A percentile compares a stretch with the other conserved stretches of the same genome.
phyloP scores from a whole-genome alignment of 176 grass and related monocot species.

The Avena insularis region DNA sequence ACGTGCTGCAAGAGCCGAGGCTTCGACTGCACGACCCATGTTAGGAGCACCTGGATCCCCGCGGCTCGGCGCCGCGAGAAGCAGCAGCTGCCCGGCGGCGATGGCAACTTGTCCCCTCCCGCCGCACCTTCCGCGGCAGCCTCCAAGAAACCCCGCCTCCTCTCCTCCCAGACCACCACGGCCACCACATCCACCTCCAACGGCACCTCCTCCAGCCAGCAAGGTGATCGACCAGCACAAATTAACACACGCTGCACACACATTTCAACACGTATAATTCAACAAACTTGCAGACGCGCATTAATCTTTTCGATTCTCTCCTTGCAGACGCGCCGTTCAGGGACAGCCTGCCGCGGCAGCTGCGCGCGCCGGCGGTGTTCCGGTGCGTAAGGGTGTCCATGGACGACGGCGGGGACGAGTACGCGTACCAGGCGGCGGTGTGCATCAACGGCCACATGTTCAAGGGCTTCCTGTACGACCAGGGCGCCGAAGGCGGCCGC shows the following conservation, averaged over 20 bases:
- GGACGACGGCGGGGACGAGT: conserved; percentile 69
- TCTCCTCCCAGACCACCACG: conserved; percentile 58
- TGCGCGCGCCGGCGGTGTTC: conserved; percentile 90
- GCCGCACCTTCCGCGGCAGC: not conserved
- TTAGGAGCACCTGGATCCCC: conserved; percentile 93
- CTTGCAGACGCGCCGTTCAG: conserved; percentile 59
- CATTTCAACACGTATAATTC: not conserved
- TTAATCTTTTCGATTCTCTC: not conserved
- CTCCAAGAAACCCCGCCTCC: conserved; percentile 70
- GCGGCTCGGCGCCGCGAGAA: conserved; percentile 73
- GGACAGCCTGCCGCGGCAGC: conserved; percentile 78
- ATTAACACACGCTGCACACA: not conserved
- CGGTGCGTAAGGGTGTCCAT: conserved; percentile 88
- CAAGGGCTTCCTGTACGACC: conserved; percentile 92
- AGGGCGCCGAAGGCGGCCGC: conserved; percentile 64
- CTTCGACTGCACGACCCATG: conserved; percentile 77
- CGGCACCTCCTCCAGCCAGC: conserved; percentile 84
- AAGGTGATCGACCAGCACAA: conserved; percentile 52
- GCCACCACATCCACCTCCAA: conserved; percentile 83
- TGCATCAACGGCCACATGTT: conserved; percentile 91
- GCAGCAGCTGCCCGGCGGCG: conserved; percentile 37
- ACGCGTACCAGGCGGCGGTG: conserved; percentile 91
- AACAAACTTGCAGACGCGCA: not conserved
- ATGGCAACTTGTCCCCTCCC: conserved; percentile 12
- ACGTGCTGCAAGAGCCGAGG: conserved; percentile 94